Evolutionary conservation across 129 eudicot genomes (phyloP).

Genomic region (Centrapalus pauciflorus): DNA sequence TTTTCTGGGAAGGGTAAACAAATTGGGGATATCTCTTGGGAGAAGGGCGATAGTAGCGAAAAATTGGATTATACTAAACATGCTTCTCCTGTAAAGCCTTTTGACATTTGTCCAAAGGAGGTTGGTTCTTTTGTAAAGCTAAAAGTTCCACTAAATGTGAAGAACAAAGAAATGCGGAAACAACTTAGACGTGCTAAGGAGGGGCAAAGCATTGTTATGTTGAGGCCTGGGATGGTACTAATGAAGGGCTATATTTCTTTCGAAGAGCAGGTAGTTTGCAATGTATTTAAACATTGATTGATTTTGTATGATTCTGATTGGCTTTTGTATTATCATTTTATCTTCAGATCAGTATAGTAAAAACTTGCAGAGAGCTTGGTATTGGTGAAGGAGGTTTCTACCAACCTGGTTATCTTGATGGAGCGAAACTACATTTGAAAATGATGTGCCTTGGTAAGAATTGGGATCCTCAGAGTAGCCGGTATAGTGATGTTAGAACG

Average conservation of each 20-base stretch:
- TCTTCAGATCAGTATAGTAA: constrained; percentile 47
- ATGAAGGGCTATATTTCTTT: constrained; percentile 48
- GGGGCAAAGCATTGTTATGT: constrained; percentile 14
- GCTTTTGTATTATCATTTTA: background rate
- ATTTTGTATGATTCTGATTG: background rate
- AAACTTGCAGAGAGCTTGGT: constrained; percentile 58
- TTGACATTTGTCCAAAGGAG: too few relatives aligned
- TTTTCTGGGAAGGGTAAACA: too few relatives aligned
- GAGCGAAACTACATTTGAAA: constrained; percentile 48
- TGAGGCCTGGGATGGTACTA: constrained; percentile 78
- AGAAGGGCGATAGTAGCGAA: too few relatives aligned
- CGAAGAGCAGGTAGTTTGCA: constrained; percentile 53
- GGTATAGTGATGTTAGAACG: constrained; percentile 36
- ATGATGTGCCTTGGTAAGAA: constrained; percentile 94
- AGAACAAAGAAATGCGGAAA: too few relatives aligned
- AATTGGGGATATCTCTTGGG: too few relatives aligned
- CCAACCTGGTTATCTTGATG: constrained; percentile 58
- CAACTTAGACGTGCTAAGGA: constrained; percentile 17
- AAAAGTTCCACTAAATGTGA: too few relatives aligned
- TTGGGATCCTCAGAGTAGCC: constrained; percentile 70
- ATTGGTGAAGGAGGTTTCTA: constrained; percentile 67
- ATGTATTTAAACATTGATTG: background rate
- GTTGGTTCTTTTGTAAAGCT: too few relatives aligned
- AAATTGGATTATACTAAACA: too few relatives aligned
- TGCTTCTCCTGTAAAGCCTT: too few relatives aligned